A percentile compares a stretch with the other conserved stretches of the same genome.
Conservation (phyloP, 306 rosid species). For the Boehmeria nivea region DNA sequence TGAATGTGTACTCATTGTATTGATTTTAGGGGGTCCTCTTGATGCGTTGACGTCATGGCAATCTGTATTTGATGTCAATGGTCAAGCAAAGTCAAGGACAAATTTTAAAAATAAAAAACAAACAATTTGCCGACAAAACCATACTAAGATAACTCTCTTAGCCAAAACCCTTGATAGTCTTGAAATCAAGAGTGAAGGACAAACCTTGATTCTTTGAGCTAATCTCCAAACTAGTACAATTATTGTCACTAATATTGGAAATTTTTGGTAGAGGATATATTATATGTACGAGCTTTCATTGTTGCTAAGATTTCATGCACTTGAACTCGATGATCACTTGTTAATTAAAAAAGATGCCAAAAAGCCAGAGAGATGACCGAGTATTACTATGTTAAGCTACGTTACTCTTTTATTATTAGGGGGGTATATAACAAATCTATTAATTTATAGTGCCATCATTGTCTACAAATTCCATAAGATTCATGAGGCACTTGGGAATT, state of each 20-base stretch:
- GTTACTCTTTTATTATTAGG: not conserved
- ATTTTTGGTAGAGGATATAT: not conserved
- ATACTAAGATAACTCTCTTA: constrained; percentile 1
- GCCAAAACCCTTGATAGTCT: not conserved
- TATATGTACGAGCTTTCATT: too few species aligned
- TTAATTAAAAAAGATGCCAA: not conserved
- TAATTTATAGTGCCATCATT: not conserved
- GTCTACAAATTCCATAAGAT: not conserved
- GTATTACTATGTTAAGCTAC: not conserved
- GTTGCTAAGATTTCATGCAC: not conserved
- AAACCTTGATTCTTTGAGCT: constrained; percentile 2
- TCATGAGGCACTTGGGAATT: not conserved
- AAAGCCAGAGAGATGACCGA: not conserved
- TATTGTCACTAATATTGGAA: not conserved
- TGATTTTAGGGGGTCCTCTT: constrained; percentile 23
- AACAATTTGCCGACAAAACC: constrained; percentile 36
- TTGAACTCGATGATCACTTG: not conserved
- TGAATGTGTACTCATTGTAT: constrained; percentile 1
- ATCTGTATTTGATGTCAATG: constrained; percentile 20
- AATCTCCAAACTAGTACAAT: not conserved
- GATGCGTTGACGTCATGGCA: not conserved
- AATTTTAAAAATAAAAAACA: not conserved
- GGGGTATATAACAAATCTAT: not conserved
- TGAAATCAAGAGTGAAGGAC: not conserved
- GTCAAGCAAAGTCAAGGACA: constrained; percentile 25